phyloP scores from a whole-genome alignment of 768 basidiomycete genomes.

The Peribolospora baueri region DNA sequence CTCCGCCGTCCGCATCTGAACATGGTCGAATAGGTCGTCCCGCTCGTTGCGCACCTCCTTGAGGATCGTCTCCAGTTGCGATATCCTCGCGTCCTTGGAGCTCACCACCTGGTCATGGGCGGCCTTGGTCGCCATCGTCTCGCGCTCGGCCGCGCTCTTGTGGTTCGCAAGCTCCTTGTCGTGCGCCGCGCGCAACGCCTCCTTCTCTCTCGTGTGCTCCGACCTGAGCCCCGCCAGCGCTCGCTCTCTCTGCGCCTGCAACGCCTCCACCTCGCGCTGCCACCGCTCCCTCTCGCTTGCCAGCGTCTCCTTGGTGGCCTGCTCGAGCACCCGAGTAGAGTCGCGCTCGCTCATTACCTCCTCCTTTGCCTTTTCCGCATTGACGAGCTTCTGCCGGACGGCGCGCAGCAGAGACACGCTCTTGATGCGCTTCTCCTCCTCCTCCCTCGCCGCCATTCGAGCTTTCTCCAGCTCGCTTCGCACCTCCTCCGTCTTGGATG shows the following conservation, averaged over 20 bases:
- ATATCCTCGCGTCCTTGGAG: slow-evolving; percentile 35
- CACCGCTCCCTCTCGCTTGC: slow-evolving; percentile 36
- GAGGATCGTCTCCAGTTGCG: slow-evolving; percentile 44
- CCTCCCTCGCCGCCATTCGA: slow-evolving; percentile 50
- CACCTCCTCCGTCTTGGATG: slow-evolving; percentile 27
- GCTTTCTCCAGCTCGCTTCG: slow-evolving; percentile 37
- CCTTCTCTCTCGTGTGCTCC: slow-evolving; percentile 54
- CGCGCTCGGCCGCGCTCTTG: slow-evolving; percentile 51
- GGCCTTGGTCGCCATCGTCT: slow-evolving; percentile 47
- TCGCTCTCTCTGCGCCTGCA: slow-evolving; percentile 6
- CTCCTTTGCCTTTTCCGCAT: slow-evolving; percentile 54
- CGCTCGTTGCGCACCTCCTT: slow-evolving; percentile 48
- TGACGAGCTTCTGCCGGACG: slow-evolving; percentile 88
- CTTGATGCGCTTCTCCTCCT: slow-evolving; percentile 91
- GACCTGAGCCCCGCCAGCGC: slow-evolving; percentile 33
- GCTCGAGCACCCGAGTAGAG: neutral
- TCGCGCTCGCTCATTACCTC: slow-evolving; percentile 21
- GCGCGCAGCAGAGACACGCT: slow-evolving; percentile 80
- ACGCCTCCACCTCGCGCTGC: slow-evolving; percentile 33
- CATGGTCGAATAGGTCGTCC: slow-evolving; percentile 53
- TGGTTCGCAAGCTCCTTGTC: slow-evolving; percentile 26
- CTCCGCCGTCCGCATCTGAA: slow-evolving; percentile 73
- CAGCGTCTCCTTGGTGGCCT: slow-evolving; percentile 13
- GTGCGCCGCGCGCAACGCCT: slow-evolving; percentile 12
- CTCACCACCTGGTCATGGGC: slow-evolving; percentile 43